These are phyloP conservation scores for Polyplosphaeria fusca DNA, from an alignment of 495 filamentous ascomycete genomes.

Conservation along the genomic window DNA sequence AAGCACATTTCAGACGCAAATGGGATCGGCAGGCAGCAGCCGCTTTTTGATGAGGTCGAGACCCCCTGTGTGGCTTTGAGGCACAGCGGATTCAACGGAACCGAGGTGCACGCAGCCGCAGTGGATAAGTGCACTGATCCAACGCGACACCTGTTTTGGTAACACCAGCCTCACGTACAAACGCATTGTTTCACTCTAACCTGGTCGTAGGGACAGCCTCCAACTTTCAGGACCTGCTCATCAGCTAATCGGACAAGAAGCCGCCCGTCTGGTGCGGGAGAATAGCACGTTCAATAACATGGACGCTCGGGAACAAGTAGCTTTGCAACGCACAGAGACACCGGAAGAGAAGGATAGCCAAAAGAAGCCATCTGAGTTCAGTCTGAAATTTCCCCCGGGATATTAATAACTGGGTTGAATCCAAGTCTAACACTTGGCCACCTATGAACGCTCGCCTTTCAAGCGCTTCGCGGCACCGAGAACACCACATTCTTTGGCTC, in stretches of 20 bases:
- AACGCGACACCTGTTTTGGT: conserved; percentile 29
- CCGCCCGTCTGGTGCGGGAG: conserved; percentile 17
- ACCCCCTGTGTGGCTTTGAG: conserved; percentile 17
- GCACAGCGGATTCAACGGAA: not conserved
- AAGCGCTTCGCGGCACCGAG: no score
- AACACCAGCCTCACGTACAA: conserved; percentile 13
- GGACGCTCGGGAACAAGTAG: conserved; percentile 10
- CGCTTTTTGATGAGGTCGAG: conserved; percentile 33
- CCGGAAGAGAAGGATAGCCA: not conserved
- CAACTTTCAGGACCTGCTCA: conserved; percentile 25
- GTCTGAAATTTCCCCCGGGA: conserved; percentile 25
- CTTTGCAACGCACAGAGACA: not conserved
- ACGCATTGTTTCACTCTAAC: conserved; percentile 30
- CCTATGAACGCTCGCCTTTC: no score
- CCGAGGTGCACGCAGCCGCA: conserved; percentile 7
- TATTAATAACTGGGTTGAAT: conserved; percentile 21
- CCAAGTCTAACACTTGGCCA: conserved; percentile 15
- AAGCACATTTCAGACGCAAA: conserved; percentile 24
- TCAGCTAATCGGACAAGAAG: conserved; percentile 25
- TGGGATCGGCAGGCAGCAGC: conserved; percentile 23
- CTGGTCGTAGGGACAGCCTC: conserved; percentile 24
- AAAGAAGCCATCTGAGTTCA: conserved; percentile 5
- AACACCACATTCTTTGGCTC: conserved; percentile 11
- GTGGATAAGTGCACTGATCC: conserved; percentile 22
- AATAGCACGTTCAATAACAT: conserved; percentile 22